phyloP scores from a whole-genome alignment of 805 yeast species.

The Saturnispora mendoncae region DNA sequence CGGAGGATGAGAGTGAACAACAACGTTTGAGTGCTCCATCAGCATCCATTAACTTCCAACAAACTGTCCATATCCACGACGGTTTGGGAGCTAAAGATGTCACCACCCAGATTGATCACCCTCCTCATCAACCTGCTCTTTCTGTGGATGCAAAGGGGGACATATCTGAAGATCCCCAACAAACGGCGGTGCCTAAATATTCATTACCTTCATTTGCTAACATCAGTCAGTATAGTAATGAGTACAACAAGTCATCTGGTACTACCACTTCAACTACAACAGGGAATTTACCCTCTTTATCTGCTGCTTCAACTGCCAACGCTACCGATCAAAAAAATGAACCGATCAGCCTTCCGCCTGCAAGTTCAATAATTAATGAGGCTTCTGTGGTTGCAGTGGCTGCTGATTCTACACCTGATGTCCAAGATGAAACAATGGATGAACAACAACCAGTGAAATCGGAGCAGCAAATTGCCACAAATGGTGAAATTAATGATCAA shows the following conservation, averaged over 20 bases:
- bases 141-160: too few species aligned
- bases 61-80: constrained; percentile 8
- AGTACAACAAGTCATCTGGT: not conserved
- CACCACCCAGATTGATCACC: too few species aligned
- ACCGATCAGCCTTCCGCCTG: constrained; percentile 24
- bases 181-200: not conserved
- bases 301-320: not conserved
- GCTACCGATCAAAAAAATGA: not conserved
- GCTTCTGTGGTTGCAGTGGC: constrained; percentile 14
- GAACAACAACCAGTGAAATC: not conserved
- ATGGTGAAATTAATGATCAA: constrained; percentile 11
- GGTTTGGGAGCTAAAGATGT: not conserved
- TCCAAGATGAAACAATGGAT: too few species aligned
- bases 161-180: not conserved
- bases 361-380: constrained; percentile 15
- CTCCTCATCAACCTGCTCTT: too few species aligned
- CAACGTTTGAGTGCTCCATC: too few species aligned
- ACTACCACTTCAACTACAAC: not conserved
- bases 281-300: not conserved
- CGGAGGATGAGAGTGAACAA: too few species aligned
- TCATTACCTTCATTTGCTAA: constrained; percentile 7
- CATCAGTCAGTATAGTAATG: constrained; percentile 1
- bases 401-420: not conserved
- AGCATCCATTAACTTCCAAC: constrained; percentile 10
- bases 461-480: not conserved